Base-by-base conservation (phyloP, 805 yeast genomes). In the Metschnikowia continentalis region DNA sequence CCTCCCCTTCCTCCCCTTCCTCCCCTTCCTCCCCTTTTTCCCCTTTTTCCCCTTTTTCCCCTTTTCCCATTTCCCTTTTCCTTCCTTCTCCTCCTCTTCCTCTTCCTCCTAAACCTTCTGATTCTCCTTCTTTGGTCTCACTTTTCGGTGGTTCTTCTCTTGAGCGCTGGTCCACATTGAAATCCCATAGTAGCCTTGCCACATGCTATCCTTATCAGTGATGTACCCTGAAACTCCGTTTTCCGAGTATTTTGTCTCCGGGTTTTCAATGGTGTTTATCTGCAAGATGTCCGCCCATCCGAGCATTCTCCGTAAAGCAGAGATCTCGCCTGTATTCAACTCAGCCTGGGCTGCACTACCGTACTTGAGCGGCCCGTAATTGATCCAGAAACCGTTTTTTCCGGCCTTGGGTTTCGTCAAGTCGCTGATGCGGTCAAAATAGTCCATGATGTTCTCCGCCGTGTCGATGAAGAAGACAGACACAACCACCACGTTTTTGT, bases 301-400 rank as follows among this genome's bases (percentile, higher is more conserved):
- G 69, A 82, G 72, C 3, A 68, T 43, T 20, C 64, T 57, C 35
- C 91, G 69, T 14, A 88, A 60, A n/a, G 62, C 56, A 13, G 68
- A 65, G 45, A 91, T 63, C 62, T 91, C 97, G n/a, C 85, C 84
- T 13, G 79, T 71, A 37, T 83, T 83, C 32, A 90, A 70, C 64
- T 91, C 96, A 32, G 84, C 81, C 63, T 79, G 74, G 44, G 96
- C 83, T 48, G 90, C 87, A 2, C 90, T 82, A 0, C 97, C 97
- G 73, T 94, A 92, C 65, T 91, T 87, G 54, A 94, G 73, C 0
- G 99, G 99, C 0, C 99, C 99, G 13, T 83, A 75, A 63, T 94
- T 92, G 55, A 92, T 81, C 98, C 98, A 92, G 39, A 77, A 73
- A 0, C 88, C 84, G 3, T 76, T 76, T 14, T 70, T 71, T 6